A percentile compares a stretch with the other conserved stretches of the same genome.
phyloP scores from a whole-genome alignment of 164 flowering plant genomes.

The Dillenia suffruticosa region DNA sequence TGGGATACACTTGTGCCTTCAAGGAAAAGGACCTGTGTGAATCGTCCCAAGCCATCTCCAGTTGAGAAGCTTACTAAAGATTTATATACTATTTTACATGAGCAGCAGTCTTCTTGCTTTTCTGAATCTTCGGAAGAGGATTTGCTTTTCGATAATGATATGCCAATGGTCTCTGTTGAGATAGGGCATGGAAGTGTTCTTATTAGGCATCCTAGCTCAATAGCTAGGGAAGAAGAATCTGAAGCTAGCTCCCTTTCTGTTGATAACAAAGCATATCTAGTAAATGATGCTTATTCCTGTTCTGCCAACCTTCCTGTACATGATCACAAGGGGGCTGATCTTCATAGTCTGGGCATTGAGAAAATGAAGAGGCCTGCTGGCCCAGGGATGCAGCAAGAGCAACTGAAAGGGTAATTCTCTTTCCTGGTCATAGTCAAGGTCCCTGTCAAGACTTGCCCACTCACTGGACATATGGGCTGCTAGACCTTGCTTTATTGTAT shows the following conservation, averaged over 20 bases:
- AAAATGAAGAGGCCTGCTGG: conserved; percentile 34
- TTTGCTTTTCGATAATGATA: conserved; percentile 73
- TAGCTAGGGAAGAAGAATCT: conserved; percentile 84
- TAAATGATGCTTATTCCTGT: conserved; percentile 48
- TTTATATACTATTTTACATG: conserved; percentile 68
- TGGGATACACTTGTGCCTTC: conserved; percentile 91
- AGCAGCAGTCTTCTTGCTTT: conserved; percentile 74
- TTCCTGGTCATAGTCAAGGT: too few species aligned
- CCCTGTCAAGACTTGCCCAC: too few species aligned
- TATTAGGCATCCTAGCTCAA: conserved; percentile 68
- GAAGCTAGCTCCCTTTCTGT: conserved; percentile 93
- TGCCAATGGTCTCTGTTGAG: conserved; percentile 92
- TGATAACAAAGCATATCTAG: conserved; percentile 43
- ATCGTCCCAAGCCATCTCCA: conserved; percentile 71
- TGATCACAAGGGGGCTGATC: conserved; percentile 26
- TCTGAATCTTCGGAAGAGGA: conserved; percentile 85
- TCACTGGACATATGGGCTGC: too few species aligned
- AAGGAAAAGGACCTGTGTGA: conserved; percentile 78
- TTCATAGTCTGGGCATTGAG: conserved; percentile 20
- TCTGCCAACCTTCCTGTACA: conserved; percentile 35
- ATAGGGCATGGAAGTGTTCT: conserved; percentile 96
- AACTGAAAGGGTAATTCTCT: conserved; percentile 42
- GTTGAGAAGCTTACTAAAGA: conserved; percentile 96
- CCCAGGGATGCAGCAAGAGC: conserved; percentile 33
- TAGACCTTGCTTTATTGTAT: not conserved